Evolutionary conservation across 1,284 basidiomycete genomes (phyloP).

Genomic region (Blastosporella zonata): DNA sequence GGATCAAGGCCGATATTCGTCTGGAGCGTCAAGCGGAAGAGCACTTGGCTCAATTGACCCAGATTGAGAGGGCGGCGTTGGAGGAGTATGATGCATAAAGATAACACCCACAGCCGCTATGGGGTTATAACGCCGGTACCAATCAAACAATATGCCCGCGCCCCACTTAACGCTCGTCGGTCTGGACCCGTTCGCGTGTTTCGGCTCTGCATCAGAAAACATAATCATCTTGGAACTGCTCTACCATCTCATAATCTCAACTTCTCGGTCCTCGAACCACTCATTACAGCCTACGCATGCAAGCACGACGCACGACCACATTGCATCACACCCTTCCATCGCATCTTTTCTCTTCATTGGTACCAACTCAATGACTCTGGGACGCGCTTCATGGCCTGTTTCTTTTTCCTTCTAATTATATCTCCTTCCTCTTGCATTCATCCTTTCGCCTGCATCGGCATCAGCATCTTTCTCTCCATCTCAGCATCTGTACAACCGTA

Average conservation of each 20-base stretch:
- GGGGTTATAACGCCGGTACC: conserved; percentile 3
- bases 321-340: conserved; percentile 5
- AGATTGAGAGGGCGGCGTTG: conserved; percentile 7
- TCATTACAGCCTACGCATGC: conserved; percentile 16
- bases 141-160: not conserved
- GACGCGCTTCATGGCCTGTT: conserved; percentile 3
- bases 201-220: conserved; percentile 5
- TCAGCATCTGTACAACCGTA: conserved; percentile 18
- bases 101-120: not conserved
- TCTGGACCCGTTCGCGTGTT: conserved; percentile 3
- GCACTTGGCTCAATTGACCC: not conserved
- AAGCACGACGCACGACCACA: not conserved
- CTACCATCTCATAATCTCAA: conserved; percentile 14
- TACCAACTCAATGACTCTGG: not conserved
- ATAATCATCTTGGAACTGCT: conserved; percentile 9
- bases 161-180: conserved; percentile 5
- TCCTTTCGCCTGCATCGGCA: no score
- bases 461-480: conserved; percentile 11
- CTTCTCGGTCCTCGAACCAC: not conserved
- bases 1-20: conserved; percentile 35
- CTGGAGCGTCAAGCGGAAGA: conserved; percentile 17
- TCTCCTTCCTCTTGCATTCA: no score
- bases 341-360: conserved; percentile 9
- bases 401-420: conserved; percentile 4
- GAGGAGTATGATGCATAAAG: conserved; percentile 15